Evolutionary conservation across 805 yeast species (phyloP), one percentile per base, ranked within the genome.

Genomic region (Brettanomyces sp.): DNA sequence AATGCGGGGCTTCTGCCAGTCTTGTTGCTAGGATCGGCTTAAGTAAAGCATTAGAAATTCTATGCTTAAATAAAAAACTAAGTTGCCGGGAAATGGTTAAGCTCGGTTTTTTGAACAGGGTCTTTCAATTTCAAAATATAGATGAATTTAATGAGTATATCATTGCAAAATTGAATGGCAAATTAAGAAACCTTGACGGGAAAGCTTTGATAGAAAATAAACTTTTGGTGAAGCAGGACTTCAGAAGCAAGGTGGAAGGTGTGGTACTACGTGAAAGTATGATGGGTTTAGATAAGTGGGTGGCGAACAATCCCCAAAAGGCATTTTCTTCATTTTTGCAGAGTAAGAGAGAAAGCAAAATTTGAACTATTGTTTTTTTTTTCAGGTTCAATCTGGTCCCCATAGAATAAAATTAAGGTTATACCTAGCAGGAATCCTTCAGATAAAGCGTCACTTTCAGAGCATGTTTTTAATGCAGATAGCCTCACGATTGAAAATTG

Each of bases 1-100:
- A 88, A 63, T 95, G 95, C 46, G 85, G 81, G 4, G 67, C 86
- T 1, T 77, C 87, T 13, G 74, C 79, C 7, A 77, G 91, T 4
- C 69, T 88, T 45, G 79, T 85, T 23, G 60, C 70, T 53, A 74
- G 95, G 56, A 66, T 88, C 47, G 95, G 95, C 2, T 68, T 79
- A 66, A 78, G 86, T 49, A 74, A 71, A 51, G 80, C 93, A 13
- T 72, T 81, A 44, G 90, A 87, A 64, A 86, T 87, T 2, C 66
- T 88, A 39, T 67, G 87, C 51, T 73, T 85, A 43, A 78, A 86
- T 3, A 76, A 75, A 59, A 87, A 86, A 13, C 73, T 88, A 36
- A 55, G 61, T 3, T 84, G 85, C 38, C 58, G 69, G n/a, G 82
- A 77, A 24, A 69, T 88, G 60, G 57, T 59, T 41, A 61, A 69